These are phyloP conservation scores for Epichloe elymi DNA, from an alignment of 2,329 filamentous ascomycete species.

Conservation along the genomic window DNA sequence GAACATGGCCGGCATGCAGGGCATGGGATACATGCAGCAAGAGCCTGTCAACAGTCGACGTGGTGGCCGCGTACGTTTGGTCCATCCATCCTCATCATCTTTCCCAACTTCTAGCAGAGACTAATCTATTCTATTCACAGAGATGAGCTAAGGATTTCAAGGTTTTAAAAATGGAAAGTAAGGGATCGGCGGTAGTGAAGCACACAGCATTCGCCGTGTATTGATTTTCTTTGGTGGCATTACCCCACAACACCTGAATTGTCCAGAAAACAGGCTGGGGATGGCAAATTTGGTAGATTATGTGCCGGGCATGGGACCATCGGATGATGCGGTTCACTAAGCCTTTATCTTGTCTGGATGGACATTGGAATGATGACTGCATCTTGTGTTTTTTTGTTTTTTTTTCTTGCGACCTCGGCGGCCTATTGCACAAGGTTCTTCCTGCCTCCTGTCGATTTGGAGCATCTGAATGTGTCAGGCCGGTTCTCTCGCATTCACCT, in stretches of 20 bases:
- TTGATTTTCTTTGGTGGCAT: neutral
- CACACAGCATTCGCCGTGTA: neutral
- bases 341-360: neutral
- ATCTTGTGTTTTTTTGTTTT: neutral
- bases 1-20: slow-evolving; percentile 33
- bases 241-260: neutral
- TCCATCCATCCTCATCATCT: neutral
- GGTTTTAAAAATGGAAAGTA: neutral
- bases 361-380: neutral
- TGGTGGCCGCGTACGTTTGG: slow-evolving; percentile 38
- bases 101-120: neutral
- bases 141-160: slow-evolving; percentile 11
- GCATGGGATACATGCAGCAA: slow-evolving; percentile 39
- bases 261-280: neutral
- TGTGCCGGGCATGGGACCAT: neutral
- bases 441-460: neutral
- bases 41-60: slow-evolving; percentile 43
- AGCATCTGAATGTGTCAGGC: slow-evolving; percentile 8
- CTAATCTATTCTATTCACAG: slow-evolving; percentile 6
- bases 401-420: neutral
- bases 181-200: neutral
- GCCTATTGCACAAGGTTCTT: neutral
- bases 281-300: slow-evolving; percentile 5
- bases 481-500: slow-evolving; percentile 9
- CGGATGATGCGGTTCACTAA: neutral